Percentiles rank a stretch among this genome's conserved stretches.
These are phyloP conservation scores for Lentinula lateritia DNA, from an alignment of 768 basidiomycete species.

Conservation along the genomic window DNA sequence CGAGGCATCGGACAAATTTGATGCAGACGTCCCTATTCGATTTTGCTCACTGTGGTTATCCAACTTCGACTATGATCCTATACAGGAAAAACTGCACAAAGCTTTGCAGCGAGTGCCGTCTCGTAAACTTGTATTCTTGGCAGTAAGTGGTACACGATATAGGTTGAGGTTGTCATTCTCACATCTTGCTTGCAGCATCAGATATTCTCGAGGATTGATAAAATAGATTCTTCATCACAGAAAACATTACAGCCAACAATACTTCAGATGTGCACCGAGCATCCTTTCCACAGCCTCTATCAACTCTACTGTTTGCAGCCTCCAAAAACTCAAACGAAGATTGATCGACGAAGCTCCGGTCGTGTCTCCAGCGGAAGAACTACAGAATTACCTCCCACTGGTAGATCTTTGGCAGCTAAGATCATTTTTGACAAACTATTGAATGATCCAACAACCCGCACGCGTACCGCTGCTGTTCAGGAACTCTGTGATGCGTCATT, in stretches of 20 bases:
- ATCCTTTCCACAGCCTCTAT: conserved; percentile 92
- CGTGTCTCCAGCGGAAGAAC: conserved; percentile 20
- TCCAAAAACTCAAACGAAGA: conserved; percentile 14
- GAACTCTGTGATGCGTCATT: conserved; percentile 59
- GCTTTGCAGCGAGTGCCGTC: conserved; percentile 68
- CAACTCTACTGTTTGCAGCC: conserved; percentile 75
- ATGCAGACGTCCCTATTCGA: conserved; percentile 74
- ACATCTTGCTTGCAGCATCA: conserved; percentile 52
- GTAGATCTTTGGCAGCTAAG: conserved; percentile 56
- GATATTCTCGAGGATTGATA: conserved; percentile 80
- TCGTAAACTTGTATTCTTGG: conserved; percentile 84
- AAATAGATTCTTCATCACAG: conserved; percentile 11
- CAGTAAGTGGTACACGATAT: conserved; percentile 28
- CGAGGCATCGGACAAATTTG: conserved; percentile 59
- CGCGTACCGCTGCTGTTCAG: conserved; percentile 50
- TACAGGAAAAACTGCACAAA: conserved; percentile 35
- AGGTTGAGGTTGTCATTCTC: neutral
- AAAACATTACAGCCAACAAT: conserved; percentile 56
- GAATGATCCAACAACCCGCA: conserved; percentile 26
- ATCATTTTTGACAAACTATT: conserved; percentile 54
- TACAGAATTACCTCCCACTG: neutral
- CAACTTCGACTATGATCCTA: conserved; percentile 60
- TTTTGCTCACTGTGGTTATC: conserved; percentile 91
- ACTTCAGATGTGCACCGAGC: conserved; percentile 76
- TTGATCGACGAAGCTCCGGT: conserved; percentile 37